These are phyloP conservation scores for Boletus sp. DNA, from an alignment of 1,284 basidiomycete species.

Conservation along the genomic window DNA sequence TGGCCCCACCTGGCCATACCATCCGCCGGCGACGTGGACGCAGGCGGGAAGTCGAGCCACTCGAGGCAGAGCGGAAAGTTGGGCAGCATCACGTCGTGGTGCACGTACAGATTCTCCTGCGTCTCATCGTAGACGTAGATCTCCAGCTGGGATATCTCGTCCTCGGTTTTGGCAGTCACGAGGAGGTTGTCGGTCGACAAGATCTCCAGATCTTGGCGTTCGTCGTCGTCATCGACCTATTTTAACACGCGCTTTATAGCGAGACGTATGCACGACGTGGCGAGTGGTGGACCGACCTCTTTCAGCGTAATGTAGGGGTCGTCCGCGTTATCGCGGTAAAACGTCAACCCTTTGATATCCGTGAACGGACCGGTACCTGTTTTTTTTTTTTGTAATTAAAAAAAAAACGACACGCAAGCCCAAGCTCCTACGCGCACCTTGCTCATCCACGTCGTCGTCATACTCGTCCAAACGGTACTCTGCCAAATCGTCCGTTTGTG, in stretches of 20 bases:
- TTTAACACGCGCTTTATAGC: conserved; percentile 6
- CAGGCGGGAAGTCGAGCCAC: conserved; percentile 94
- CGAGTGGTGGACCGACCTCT: conserved; percentile 53
- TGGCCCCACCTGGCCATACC: conserved; percentile 52
- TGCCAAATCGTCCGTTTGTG: conserved; percentile 75
- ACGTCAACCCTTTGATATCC: conserved; percentile 93
- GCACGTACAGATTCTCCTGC: conserved; percentile 91
- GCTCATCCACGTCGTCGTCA: conserved; percentile 71
- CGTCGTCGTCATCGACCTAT: conserved; percentile 68
- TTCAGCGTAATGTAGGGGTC: conserved; percentile 98
- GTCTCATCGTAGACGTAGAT: conserved; percentile 92
- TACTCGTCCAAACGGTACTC: conserved; percentile 94
- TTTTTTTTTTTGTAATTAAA: conserved; percentile 36
- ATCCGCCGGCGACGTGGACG: conserved; percentile 36
- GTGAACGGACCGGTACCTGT: conserved; percentile 89
- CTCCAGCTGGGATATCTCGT: conserved; percentile 95
- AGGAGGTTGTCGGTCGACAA: conserved; percentile 90
- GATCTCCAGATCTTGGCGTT: conserved; percentile 89
- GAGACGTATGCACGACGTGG: background rate
- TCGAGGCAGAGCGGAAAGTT: conserved; percentile 98
- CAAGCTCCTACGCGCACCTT: conserved; percentile 36
- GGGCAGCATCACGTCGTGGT: conserved; percentile 97
- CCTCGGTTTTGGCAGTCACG: conserved; percentile 92
- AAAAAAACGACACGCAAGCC: background rate
- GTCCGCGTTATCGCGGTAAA: conserved; percentile 88